Evolutionary conservation across 306 rosid species (phyloP), one percentile per base, ranked within the genome.

Genomic region (Alnus rubra): DNA sequence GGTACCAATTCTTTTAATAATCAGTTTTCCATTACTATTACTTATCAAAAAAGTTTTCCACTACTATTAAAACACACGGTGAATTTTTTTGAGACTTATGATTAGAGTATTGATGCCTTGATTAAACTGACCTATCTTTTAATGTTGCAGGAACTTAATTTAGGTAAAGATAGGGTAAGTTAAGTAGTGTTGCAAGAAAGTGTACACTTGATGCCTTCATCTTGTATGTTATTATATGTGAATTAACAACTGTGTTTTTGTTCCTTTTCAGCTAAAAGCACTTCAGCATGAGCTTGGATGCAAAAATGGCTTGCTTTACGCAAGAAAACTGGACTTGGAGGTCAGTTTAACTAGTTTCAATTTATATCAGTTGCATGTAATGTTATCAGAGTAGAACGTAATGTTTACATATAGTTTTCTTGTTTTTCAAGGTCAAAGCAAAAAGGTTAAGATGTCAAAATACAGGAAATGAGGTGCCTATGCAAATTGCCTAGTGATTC

Each of bases 91-190:
- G 28, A 37, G 47, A 65, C 48, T 37, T 59, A 2, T 59, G 65
- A 23, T 59, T 9, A 1, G 51, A 9, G 13, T 68, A 4, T 42
- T 42, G 15, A 42, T 42, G 39, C 7, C 80, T 78, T 74, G 31
- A 6, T 80, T 52, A 78, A 15, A 39, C 14, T 77, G 1, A 23
- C 44, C 23, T 68, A 1, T 86, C 72, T 62, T 13, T 76, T 76
- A 44, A 80, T 79, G 65, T 78, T 82, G 84, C 88, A 95, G 98
- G 98, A 95, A 76, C 87, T 92, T 84, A 92, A 83, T 81, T 82
- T 86, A 23, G 68, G 86, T 70, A 88, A 88, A 86, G 94, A 95
- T 45, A 89, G 79, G 94, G 98, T 95, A 88, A 86, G 97, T 82
- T 53, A 30, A 51, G 33, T 49, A 48, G 70, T 71, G n/a, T 58